Base-by-base conservation (phyloP, 441 rosid species). In the Bocquillonia castaneifolia region DNA sequence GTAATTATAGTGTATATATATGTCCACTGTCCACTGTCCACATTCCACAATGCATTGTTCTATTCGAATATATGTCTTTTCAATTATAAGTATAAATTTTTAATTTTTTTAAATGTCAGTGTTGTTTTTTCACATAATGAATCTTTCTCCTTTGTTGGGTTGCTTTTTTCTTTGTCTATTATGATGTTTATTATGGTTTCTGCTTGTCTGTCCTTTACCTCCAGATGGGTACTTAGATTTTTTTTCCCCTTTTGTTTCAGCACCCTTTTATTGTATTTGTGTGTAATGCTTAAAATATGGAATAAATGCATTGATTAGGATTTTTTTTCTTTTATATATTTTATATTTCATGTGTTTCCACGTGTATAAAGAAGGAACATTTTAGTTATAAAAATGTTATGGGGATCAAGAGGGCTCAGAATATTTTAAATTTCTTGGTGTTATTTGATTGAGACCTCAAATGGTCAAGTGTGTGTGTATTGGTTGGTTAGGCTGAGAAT, bases 41-140 rank as follows among this genome's bases (percentile, higher is more conserved):
- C 60, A 44, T 47, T 45, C 85, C 78, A 64, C 53, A 77, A 66
- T 75, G 72, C 79, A 75, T 80, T 83, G 83, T 86, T 76, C 82
- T 71, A 29, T 73, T 59, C 45, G 76, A 77, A 77, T 63, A 68
- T 72, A 29, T 82, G 70, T 74, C 80, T 42, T 74, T 72, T 67
- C n/a, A 52, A 26, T 71, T 58, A 28, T 51, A 52, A 56, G 51
- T 61, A 52, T 58, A 40, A 59, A 63, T n/a, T 70, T 78, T 70
- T 78, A 70, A 59, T 22, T 37, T 56, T 73, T 50, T 72, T 56
- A 42, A 58, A 70, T 76, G 78, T 53, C 89, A 70, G 69, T 74
- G 82, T 76, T 83, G 87, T 84, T 77, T 79, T 77, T 85, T 82
- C 85, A 76, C 89, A 71, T 72, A 80, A 68, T 73, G 81, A 48